Percentiles rank a stretch among this genome's conserved stretches.
phyloP scores from a whole-genome alignment of 805 yeast genomes.

The Schwanniomyces occidentalis region DNA sequence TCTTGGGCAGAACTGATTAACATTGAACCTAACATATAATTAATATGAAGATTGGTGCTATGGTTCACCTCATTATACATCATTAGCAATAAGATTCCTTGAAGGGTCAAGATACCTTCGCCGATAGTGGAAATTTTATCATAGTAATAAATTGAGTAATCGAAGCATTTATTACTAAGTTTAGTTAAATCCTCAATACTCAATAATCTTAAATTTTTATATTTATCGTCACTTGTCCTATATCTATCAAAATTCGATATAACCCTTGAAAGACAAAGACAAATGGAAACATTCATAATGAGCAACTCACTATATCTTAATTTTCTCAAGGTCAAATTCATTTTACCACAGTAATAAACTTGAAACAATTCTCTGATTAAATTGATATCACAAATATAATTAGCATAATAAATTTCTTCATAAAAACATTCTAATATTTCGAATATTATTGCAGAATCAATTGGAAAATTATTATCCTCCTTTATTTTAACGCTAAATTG shows the following conservation, averaged over 20 bases:
- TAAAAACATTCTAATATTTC: conserved; percentile 26
- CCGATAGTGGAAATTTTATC: conserved; percentile 47
- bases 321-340: conserved; percentile 4
- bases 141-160: conserved; percentile 47
- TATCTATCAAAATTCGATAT: conserved; percentile 8
- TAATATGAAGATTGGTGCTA: no score
- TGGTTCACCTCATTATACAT: conserved; percentile 32
- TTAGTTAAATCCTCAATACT: conserved; percentile 11
- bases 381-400: conserved; percentile 12
- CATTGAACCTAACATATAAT: no score
- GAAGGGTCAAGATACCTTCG: conserved; percentile 51
- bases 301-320: conserved; percentile 30
- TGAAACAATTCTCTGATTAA: conserved; percentile 22
- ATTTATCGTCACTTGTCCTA: conserved; percentile 7
- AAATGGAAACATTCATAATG: conserved; percentile 29
- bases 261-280: conserved; percentile 28
- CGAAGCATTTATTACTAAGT: conserved; percentile 17
- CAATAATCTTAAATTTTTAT: conserved; percentile 8
- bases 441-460: no score
- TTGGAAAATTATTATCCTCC: no score
- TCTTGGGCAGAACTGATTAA: no score
- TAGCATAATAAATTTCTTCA: conserved; percentile 15
- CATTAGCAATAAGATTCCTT: conserved; percentile 49
- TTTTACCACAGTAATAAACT: conserved; percentile 19
- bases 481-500: no score